These are phyloP conservation scores for Adiantum capillusveneris DNA, from an alignment of 75 land plant species.

Conservation along the genomic window DNA sequence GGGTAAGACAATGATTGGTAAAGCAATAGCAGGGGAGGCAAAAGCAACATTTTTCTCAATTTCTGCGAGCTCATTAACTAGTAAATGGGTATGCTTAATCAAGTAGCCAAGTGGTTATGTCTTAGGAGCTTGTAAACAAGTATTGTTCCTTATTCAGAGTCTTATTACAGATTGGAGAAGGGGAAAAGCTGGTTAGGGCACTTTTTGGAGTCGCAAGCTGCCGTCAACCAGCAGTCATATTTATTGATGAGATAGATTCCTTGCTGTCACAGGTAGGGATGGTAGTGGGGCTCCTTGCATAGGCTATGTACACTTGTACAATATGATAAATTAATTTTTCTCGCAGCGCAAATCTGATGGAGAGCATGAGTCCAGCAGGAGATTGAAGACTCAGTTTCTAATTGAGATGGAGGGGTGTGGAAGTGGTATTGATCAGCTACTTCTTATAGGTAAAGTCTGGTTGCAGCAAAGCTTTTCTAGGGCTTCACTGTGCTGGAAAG, in stretches of 20 bases:
- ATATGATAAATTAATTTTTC: background rate
- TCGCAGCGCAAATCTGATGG: slow-evolving; percentile 97
- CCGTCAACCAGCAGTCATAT: slow-evolving; percentile 99
- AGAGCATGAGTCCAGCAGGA: slow-evolving; percentile 96
- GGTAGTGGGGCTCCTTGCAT: background rate
- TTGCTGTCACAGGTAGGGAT: slow-evolving; percentile 78
- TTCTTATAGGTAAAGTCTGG: slow-evolving; percentile 94
- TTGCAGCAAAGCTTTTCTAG: background rate
- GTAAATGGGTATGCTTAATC: slow-evolving; percentile 96
- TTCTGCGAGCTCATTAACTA: slow-evolving; percentile 97
- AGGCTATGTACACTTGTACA: background rate
- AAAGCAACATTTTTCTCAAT: slow-evolving; percentile 99
- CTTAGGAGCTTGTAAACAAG: no score
- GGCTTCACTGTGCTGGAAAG: background rate
- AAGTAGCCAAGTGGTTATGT: no score
- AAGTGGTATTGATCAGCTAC: slow-evolving; percentile 87
- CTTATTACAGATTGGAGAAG: slow-evolving; percentile 97
- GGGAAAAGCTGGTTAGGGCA: slow-evolving; percentile 96
- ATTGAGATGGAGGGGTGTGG: slow-evolving; percentile 99
- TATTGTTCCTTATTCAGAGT: no score
- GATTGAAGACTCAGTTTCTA: slow-evolving; percentile 92
- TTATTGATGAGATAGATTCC: slow-evolving; percentile 99
- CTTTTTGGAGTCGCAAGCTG: slow-evolving; percentile 98
- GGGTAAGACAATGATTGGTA: slow-evolving; percentile 99
- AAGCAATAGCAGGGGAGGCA: slow-evolving; percentile 99